Percentiles rank a stretch among this genome's conserved stretches.
phyloP scores from a whole-genome alignment of 2,329 filamentous ascomycete species.

The Ophiostoma triangulosporum region DNA sequence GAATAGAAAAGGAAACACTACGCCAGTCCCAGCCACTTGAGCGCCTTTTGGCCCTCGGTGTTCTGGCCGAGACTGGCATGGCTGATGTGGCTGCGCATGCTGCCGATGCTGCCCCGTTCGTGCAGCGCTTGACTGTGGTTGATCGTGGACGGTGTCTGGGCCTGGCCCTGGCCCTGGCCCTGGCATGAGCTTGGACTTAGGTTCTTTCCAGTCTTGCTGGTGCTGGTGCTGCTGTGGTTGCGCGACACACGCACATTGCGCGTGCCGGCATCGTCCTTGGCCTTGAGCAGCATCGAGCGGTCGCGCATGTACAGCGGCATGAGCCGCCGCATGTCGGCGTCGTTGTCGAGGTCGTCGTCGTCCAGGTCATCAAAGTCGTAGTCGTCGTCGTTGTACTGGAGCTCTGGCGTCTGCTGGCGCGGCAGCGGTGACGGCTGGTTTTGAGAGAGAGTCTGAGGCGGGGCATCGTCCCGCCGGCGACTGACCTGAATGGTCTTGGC shows the following conservation, averaged over 20 bases:
- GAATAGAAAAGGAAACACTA: slow-evolving; percentile 12
- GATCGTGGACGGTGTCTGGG: no score
- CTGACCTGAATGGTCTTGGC: slow-evolving; percentile 4
- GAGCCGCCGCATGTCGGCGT: slow-evolving; percentile 32
- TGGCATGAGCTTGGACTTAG: neutral
- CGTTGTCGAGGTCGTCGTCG: slow-evolving; percentile 26
- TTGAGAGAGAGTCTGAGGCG: neutral
- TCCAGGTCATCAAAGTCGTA: slow-evolving; percentile 4
- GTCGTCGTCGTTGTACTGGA: neutral
- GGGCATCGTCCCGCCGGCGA: neutral
- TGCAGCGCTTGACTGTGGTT: neutral
- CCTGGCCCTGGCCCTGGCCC: no score
- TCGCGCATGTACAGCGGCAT: slow-evolving; percentile 34
- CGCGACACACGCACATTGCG: slow-evolving; percentile 1
- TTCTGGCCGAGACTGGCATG: slow-evolving; percentile 10
- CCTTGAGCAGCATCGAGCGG: slow-evolving; percentile 2
- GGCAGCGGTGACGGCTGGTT: neutral
- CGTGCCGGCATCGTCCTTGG: slow-evolving; percentile 11
- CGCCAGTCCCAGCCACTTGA: slow-evolving; percentile 39
- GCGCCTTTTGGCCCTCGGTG: slow-evolving; percentile 27
- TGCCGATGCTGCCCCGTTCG: neutral
- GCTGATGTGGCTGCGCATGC: slow-evolving; percentile 5
- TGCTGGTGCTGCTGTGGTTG: neutral
- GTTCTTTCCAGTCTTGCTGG: neutral
- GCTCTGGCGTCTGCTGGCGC: neutral